Evolutionary conservation across 495 filamentous ascomycete species (phyloP), one percentile per base, ranked within the genome.

Genomic region (Bombardia bombarda): DNA sequence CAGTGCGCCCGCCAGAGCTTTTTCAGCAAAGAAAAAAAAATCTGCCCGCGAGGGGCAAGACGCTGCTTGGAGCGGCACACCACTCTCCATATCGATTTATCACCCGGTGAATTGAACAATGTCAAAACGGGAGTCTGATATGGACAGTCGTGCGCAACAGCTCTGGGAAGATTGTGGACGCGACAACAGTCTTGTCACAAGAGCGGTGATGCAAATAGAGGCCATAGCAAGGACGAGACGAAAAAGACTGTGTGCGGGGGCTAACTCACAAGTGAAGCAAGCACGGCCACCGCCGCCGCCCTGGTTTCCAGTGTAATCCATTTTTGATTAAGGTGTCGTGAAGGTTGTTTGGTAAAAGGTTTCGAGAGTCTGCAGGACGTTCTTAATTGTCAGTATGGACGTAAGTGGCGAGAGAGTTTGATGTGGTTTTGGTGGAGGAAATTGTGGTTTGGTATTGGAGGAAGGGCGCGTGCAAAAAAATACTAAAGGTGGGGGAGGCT

Each of bases 221-320:
- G 52, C 51, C 38, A 34, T 52, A 57, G 43, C 26, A 31, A 49
- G 41, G 30, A 43, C 49, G 43, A 51, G 31, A 38, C 22, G 44
- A 14, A 52, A 33, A 20, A 20, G 30, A 52, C 32, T 42, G 53
- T 21, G 34, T 45, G 40, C 28, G 45, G 19, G 36, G 43, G 32
- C n/a, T 9, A 43, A 72, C 69, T 68, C 52, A 72, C 69, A 72
- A 43, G 66, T 70, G 57, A 68, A 72, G 65, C 69, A 72, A 49
- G 63, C 50, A 40, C 67, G 62, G 17, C 56, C 49, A 62, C 67
- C 69, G 50, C 61, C 47, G 40, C 66, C 59, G 18, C 53, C 46
- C 35, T 56, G 51, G 32, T 44, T 46, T 26, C 53, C 52, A 32
- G 50, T 49, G 58, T 46, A 68, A 46, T 70, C 67, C 67, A 72